Base-by-base conservation (phyloP, 1,284 basidiomycete genomes). In the Rhodotorula mucilaginosa region DNA sequence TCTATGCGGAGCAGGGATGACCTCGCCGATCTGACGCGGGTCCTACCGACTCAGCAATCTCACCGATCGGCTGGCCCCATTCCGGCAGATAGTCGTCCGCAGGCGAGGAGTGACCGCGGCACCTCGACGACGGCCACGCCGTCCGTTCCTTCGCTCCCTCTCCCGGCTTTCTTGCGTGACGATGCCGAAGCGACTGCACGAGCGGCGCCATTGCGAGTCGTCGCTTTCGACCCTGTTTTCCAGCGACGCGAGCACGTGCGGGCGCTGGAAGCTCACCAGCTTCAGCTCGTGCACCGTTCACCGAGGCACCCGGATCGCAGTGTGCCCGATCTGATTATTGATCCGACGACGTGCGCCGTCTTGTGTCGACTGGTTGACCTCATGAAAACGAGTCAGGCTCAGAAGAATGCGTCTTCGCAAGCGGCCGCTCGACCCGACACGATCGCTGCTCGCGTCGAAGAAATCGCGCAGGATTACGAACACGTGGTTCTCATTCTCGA, bases 401-500 rank as follows among this genome's bases (percentile, higher is more conserved):
- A 18, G 18, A 52, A 34, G 31, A 34, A 34, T 34, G 31, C 31
- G 31, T 34, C 31, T 34, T 34, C 31, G 31, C 31, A 34, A 34
- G 31, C 31, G 31, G 31, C 31, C 31, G 31, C 31, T 34, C 31
- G 31, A 34, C 31, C 31, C 31, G 31, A 12, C 6, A 23, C 15
- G 1, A 5, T 29, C 26, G 6, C 39, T 39, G 39, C 31, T 19
- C 46, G 26, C 5, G 34, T 72, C 23, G 21, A 19, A 15, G 63
- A 39, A n/a, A 63, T 72, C 26, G 46, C 34, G 5, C 44, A 12
- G 2, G 47, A 51, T 5, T 69, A 65, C 46, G 66, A 68, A 31
- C 59, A 44, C 1, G 23, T 72, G 39, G 26, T 69, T 15, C 44
- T 72, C 15, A n/a, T 72, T 21, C 62, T 72, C 49, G 67, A 68